Conservation (phyloP, 2,329 filamentous ascomycete genomes). For the Pseudocercospora fijiensis region DNA sequence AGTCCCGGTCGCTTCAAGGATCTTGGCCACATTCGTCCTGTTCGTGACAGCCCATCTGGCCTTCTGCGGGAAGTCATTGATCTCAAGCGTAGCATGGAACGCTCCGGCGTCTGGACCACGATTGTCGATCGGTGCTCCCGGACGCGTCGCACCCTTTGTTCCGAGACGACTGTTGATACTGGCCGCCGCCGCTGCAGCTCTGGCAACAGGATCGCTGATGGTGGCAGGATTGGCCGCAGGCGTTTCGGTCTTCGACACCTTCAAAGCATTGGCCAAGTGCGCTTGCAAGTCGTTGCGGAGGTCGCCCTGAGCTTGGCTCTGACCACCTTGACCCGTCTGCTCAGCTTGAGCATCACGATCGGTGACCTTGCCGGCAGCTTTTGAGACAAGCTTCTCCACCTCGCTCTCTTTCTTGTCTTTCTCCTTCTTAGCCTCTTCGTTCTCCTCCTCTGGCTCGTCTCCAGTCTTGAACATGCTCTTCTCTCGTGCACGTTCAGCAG, state of each 20-base stretch:
- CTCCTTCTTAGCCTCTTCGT: slow-evolving; percentile 63
- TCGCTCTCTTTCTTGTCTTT: slow-evolving; percentile 48
- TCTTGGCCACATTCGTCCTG: slow-evolving; percentile 96
- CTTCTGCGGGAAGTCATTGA: slow-evolving; percentile 99
- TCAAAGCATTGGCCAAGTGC: slow-evolving; percentile 67
- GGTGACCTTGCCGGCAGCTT: slow-evolving; percentile 58
- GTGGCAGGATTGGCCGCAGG: slow-evolving; percentile 18
- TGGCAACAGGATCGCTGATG: slow-evolving; percentile 29
- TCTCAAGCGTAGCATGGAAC: slow-evolving; percentile 95
- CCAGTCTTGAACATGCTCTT: slow-evolving; percentile 87
- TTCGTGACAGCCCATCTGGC: slow-evolving; percentile 98
- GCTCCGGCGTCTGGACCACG: slow-evolving; percentile 95
- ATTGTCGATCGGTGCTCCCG: slow-evolving; percentile 94
- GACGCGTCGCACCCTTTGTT: slow-evolving; percentile 79
- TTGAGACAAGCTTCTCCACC: slow-evolving; percentile 54
- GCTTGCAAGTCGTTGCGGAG: slow-evolving; percentile 29
- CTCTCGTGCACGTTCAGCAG: slow-evolving; percentile 80
- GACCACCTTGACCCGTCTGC: slow-evolving; percentile 11
- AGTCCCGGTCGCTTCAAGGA: slow-evolving; percentile 88
- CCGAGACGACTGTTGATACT: slow-evolving; percentile 89
- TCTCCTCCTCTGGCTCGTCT: slow-evolving; percentile 76
- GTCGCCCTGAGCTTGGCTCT: background rate
- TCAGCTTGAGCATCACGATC: slow-evolving; percentile 26
- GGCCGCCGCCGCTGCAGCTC: slow-evolving; percentile 80
- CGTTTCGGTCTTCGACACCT: slow-evolving; percentile 67